Base-by-base conservation (phyloP, 208 protist species). In the Trypanosoma lewisi region DNA sequence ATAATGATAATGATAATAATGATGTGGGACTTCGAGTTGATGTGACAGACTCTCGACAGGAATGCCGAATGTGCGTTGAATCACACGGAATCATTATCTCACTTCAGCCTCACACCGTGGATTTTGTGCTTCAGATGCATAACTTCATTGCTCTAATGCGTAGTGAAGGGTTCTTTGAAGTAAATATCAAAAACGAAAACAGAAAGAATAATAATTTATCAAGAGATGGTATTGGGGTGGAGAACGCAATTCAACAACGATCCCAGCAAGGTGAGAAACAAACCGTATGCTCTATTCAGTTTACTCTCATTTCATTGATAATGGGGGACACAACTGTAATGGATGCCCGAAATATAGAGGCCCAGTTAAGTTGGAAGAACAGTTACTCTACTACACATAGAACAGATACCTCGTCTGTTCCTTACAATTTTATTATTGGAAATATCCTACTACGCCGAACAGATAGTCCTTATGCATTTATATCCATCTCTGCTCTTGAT, bases 41-140 rank as follows among this genome's bases (percentile, higher is more conserved):
- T 12, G n/a, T 60, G 21, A 5, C 39, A 2, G 68, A 63, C 27
- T 48, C 25, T 17, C 9, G 23, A 44, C 6, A 59, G 23, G 60
- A 67, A 42, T 50, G 56, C 19, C 50, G 19, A 25, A 51, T 67
- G 14, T 25, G 48, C 23, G 19, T 67, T 33, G 44, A 64, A 12
- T 63, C 48, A 0, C 36, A 61, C 21, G 68, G 68, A 23, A 61
- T 73, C 34, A 50, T 34, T 27, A 4, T 73, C 27, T 47, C 52
- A 11, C 41, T 73, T 19, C 37, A 56, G 14, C 68, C 60, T 9
- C 56, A 57, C n/a, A 49, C 68, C 0, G 51, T 73, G 16, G 59
- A 73, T 48, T 73, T 63, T 67, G 51, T 61, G 5, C 41, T 73
- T 9, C 37, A 12, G n/a, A 67, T 73, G 51, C 60, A 73, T n/a